Evolutionary conservation across 208 protist genomes (phyloP).

Genomic region (Vickermania ingenoplastis): DNA sequence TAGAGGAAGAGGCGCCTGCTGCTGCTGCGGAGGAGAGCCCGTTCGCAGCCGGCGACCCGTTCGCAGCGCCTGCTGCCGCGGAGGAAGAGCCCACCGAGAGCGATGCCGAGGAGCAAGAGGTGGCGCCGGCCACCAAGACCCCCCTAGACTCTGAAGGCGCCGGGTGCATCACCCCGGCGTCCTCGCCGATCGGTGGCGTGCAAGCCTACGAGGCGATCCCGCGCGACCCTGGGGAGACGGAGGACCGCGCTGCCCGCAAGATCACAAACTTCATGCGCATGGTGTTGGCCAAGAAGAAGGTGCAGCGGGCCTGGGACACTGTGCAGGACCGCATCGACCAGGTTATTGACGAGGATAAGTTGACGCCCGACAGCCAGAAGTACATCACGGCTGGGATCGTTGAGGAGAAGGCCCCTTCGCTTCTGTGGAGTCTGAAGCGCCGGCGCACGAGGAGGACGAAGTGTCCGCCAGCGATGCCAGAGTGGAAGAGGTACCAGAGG

Average conservation of each 20-base stretch:
- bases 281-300: slow-evolving; percentile 9
- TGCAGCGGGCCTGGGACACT: neutral
- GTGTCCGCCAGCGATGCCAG: neutral
- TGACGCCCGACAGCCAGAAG: neutral
- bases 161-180: slow-evolving; percentile 1
- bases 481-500: neutral
- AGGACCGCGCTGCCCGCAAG: neutral
- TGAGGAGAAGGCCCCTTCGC: too few species aligned
- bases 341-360: neutral
- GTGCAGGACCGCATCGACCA: slow-evolving; percentile 6
- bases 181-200: neutral
- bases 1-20: neutral
- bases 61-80: too few species aligned
- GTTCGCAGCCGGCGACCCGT: neutral
- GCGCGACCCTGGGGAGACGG: neutral
- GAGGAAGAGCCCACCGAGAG: neutral
- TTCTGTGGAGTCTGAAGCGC: too few species aligned
- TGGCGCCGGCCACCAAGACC: neutral
- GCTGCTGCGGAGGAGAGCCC: neutral
- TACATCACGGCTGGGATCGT: neutral
- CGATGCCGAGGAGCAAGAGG: neutral
- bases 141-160: slow-evolving; percentile 1
- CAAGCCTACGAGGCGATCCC: neutral
- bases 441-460: too few species aligned
- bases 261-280: slow-evolving; percentile 10